Evolutionary conservation across 805 yeast species (phyloP).

Genomic region (Cyberlindnera xishuangbannaensis): DNA sequence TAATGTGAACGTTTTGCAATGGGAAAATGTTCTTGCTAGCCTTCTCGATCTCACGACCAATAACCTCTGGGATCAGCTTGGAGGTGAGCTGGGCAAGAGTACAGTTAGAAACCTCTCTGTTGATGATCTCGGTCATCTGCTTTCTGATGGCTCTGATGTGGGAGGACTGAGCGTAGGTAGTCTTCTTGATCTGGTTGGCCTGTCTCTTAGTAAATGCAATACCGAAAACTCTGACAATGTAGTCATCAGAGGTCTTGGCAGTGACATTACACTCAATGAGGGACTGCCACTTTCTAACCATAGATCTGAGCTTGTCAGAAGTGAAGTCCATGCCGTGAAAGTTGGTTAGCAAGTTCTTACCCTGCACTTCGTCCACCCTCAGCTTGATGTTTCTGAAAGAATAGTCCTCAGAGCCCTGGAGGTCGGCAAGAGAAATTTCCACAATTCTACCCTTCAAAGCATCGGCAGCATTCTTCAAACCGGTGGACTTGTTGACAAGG

Average conservation of each 20-base stretch:
- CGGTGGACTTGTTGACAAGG: slow-evolving; percentile 95
- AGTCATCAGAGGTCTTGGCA: slow-evolving; percentile 96
- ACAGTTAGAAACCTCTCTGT: slow-evolving; percentile 91
- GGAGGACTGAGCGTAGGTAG: slow-evolving; percentile 96
- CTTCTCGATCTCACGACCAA: slow-evolving; percentile 97
- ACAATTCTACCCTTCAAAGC: slow-evolving; percentile 97
- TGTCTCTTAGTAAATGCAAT: slow-evolving; percentile 98
- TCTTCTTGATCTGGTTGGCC: slow-evolving; percentile 95
- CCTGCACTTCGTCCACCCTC: slow-evolving; percentile 99
- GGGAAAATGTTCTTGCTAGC: slow-evolving; percentile 93
- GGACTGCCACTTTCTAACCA: slow-evolving; percentile 99
- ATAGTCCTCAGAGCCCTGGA: slow-evolving; percentile 98
- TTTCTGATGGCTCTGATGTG: slow-evolving; percentile 82
- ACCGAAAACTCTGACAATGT: slow-evolving; percentile 92
- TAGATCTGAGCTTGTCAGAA: slow-evolving; percentile 93
- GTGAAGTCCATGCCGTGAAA: slow-evolving; percentile 99
- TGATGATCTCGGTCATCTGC: slow-evolving; percentile 93
- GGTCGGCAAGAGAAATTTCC: slow-evolving; percentile 93
- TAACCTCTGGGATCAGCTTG: slow-evolving; percentile 97
- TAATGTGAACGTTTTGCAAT: slow-evolving; percentile 96
- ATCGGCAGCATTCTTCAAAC: slow-evolving; percentile 96
- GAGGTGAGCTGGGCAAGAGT: slow-evolving; percentile 95
- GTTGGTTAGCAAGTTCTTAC: slow-evolving; percentile 97
- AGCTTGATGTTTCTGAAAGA: slow-evolving; percentile 95
- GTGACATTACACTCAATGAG: slow-evolving; percentile 97